phyloP scores from a whole-genome alignment of 2,329 filamentous ascomycete genomes.

The Botrytis medusae region DNA sequence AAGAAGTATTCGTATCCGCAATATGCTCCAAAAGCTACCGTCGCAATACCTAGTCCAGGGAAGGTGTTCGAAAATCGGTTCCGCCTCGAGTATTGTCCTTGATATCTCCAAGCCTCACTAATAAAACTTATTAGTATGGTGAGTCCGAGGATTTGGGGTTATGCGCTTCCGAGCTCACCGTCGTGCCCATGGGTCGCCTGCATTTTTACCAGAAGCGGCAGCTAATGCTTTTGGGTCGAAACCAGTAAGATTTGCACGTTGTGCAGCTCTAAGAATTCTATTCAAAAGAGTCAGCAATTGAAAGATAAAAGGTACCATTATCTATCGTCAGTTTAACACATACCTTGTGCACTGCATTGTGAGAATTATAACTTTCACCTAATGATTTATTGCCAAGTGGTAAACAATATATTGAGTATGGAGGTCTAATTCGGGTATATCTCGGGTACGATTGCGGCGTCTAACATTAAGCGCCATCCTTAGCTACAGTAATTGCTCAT shows the following conservation, averaged over 20 bases:
- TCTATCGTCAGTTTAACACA: too few relatives aligned
- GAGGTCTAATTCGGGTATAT: conserved; percentile 2
- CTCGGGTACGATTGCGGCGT: neutral
- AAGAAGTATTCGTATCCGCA: conserved; percentile 89
- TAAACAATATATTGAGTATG: neutral
- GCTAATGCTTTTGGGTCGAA: conserved; percentile 85
- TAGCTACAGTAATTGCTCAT: conserved; percentile 6
- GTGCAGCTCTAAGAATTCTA: conserved; percentile 40
- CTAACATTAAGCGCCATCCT: conserved; percentile 15
- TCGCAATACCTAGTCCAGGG: conserved; percentile 88
- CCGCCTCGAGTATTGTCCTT: conserved; percentile 79
- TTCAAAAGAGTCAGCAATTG: conserved; percentile 25
- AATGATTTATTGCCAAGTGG: conserved; percentile 13
- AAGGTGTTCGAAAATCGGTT: conserved; percentile 87
- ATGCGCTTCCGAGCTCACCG: conserved; percentile 48
- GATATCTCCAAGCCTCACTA: conserved; percentile 95
- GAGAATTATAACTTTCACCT: conserved; percentile 19
- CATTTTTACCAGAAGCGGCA: conserved; percentile 62
- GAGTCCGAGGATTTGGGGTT: neutral
- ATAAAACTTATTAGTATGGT: conserved; percentile 51
- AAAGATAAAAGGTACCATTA: too few relatives aligned
- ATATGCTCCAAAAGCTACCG: conserved; percentile 87
- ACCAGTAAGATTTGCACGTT: conserved; percentile 75
- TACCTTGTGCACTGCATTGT: conserved; percentile 40
- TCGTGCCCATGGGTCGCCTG: conserved; percentile 66